These are phyloP conservation scores for Plenodomus tracheiphilus DNA, from an alignment of 2,329 filamentous ascomycete species.

Conservation along the genomic window DNA sequence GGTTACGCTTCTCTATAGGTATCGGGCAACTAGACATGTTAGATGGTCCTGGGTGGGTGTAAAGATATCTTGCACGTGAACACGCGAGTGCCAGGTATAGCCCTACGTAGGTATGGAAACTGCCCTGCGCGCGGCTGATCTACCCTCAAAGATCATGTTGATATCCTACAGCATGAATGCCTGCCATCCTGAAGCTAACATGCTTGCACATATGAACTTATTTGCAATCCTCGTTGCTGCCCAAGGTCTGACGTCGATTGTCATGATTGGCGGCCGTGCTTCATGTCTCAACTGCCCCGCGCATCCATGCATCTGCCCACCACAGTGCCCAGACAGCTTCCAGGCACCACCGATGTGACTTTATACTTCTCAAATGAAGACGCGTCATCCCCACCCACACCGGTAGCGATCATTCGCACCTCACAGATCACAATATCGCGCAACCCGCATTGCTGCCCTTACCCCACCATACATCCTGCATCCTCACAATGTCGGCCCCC, in stretches of 20 bases:
- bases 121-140: too few species aligned
- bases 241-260: slow-evolving; percentile 10
- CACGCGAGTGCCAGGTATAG: too few species aligned
- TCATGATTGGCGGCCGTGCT: background rate
- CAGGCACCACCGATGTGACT: slow-evolving; percentile 17
- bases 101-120: slow-evolving; percentile 1
- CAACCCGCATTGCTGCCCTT: background rate
- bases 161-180: too few species aligned
- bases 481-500: slow-evolving; percentile 52
- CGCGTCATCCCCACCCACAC: slow-evolving; percentile 21
- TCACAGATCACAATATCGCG: background rate
- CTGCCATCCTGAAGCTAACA: too few species aligned
- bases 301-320: slow-evolving; percentile 20
- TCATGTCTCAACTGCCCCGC: slow-evolving; percentile 27
- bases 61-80: slow-evolving; percentile 23
- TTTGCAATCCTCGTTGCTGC: slow-evolving; percentile 19
- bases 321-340: slow-evolving; percentile 22
- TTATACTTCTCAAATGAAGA: slow-evolving; percentile 34
- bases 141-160: too few species aligned
- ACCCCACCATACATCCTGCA: slow-evolving; percentile 11
- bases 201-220: too few species aligned
- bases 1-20: background rate
- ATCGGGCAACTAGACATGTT: slow-evolving; percentile 7
- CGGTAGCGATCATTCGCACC: slow-evolving; percentile 22
- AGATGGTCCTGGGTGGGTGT: slow-evolving; percentile 8